Evolutionary conservation across 2,329 filamentous ascomycete species (phyloP), one percentile per base, ranked within the genome.

Genomic region (Colletotrichum siamense): DNA sequence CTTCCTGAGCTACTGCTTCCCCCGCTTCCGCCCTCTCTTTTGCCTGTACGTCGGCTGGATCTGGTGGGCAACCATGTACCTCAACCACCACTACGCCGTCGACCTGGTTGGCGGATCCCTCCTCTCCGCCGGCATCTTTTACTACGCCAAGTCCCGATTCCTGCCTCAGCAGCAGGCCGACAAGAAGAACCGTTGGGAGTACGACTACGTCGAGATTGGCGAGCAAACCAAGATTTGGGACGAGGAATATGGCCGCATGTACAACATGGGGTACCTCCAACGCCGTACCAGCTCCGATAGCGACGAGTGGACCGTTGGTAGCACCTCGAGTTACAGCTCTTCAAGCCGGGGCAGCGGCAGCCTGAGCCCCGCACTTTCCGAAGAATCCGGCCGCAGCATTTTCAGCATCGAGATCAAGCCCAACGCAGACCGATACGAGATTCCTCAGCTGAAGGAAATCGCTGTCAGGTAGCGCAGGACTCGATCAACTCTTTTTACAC

Each of bases 41-140:
- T 91, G 96, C 78, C 89, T 91, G 78, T 99, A 98, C 85, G 94
- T 94, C 61, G 91, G 94, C 83, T 98, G 96, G 96, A 93, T 98
- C 81, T 98, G 96, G 95, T 99, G 96, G 96, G 95, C 96, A 15
- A 99, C 96, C 80, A 98, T 99, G 95, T 98, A 99, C 83, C 91
- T 99, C 69, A 98, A 95, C 82, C 96, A 99, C 86, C 96, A 99
- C 87, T 99, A 99, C 83, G 96, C 96, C 36, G 94, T 99, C 55
- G 96, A 99, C 84, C 89, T 99, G 67, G 95, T 98, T 30, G 95
- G 92, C 44, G 96, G 96, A 79, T 95, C 94, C 83, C 88, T 98
- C 76, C 89, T 95, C 76, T 94, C 95, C 28, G 93, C 93, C 15
- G 88, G 94, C 67, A 92, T 94, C 75, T 99, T 95, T 89, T 98